Percentiles rank a stretch among this genome's conserved stretches.
Conservation (phyloP, 2,329 filamentous ascomycete species). For the Claviceps sp. region DNA sequence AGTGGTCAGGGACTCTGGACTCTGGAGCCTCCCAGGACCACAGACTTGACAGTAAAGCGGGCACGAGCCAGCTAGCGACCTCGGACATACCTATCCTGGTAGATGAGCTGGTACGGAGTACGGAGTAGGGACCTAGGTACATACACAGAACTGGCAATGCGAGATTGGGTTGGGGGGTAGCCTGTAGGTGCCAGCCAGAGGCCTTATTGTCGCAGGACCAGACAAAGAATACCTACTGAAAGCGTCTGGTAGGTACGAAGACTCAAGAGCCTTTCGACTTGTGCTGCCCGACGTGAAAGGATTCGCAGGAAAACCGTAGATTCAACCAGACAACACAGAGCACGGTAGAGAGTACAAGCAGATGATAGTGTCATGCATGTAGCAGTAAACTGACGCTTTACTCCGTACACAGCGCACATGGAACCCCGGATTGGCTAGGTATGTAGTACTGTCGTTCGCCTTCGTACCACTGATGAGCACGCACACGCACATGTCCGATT, state of each 20-base stretch:
- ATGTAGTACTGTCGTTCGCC: no score
- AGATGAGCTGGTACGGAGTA: neutral
- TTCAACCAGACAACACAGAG: no score
- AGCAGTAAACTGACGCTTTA: no score
- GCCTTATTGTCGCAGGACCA: neutral
- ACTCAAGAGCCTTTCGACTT: no score
- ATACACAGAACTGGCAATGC: neutral
- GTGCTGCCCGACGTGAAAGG: no score
- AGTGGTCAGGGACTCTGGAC: neutral
- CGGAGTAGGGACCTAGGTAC: neutral
- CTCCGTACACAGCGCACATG: no score
- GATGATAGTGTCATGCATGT: no score
- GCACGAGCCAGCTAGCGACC: neutral
- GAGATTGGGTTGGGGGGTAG: slow-evolving; percentile 3
- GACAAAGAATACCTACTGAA: neutral
- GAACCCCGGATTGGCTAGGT: no score
- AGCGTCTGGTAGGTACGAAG: neutral
- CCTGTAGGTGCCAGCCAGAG: neutral
- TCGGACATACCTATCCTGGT: neutral
- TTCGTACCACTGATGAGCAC: neutral
- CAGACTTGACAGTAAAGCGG: neutral
- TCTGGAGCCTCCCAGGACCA: neutral
- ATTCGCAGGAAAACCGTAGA: no score
- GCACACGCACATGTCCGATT: no score
- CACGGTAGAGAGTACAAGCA: no score